Percentiles rank a stretch among this genome's conserved stretches.
Conservation (phyloP, 257 asterid species). For the Salvia rosmarinus region DNA sequence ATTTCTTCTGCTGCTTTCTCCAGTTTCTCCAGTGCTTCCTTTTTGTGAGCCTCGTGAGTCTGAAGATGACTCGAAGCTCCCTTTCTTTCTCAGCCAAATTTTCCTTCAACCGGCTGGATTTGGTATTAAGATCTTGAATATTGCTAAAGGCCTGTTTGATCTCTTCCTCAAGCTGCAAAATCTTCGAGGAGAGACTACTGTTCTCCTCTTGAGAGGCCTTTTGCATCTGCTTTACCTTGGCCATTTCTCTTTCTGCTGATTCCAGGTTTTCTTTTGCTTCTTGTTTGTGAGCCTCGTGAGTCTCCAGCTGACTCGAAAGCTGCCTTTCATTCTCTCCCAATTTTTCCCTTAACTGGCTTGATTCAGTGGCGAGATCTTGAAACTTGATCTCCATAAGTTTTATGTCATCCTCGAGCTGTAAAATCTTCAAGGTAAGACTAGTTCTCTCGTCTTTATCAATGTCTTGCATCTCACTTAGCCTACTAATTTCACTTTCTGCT, state of each 20-base stretch:
- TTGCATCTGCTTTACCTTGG: constrained; percentile 41
- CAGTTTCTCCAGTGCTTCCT: constrained; percentile 43
- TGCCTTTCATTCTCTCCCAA: constrained; percentile 38
- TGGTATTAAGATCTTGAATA: constrained; percentile 39
- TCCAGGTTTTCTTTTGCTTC: constrained; percentile 48
- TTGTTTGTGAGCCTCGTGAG: constrained; percentile 42
- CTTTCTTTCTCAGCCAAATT: constrained; percentile 38
- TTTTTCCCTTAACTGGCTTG: constrained; percentile 42
- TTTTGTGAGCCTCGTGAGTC: constrained; percentile 43
- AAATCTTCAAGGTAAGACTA: constrained; percentile 42
- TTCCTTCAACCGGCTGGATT: constrained; percentile 42
- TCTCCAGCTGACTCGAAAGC: constrained; percentile 40
- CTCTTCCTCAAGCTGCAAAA: constrained; percentile 45
- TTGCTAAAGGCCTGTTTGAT: constrained; percentile 42
- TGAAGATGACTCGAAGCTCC: constrained; percentile 39
- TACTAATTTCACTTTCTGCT: constrained; percentile 47
- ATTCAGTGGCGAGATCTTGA: constrained; percentile 46
- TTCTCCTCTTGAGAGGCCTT: constrained; percentile 51
- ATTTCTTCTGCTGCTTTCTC: constrained; percentile 50
- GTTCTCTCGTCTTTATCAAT: constrained; percentile 45
- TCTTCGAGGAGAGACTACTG: constrained; percentile 36
- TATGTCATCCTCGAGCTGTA: constrained; percentile 44
- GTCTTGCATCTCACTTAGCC: constrained; percentile 39
- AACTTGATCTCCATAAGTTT: constrained; percentile 41
- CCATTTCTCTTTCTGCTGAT: constrained; percentile 49